Conservation (phyloP, 2,329 filamentous ascomycete species). For the Colletotrichum noveboracense region DNA sequence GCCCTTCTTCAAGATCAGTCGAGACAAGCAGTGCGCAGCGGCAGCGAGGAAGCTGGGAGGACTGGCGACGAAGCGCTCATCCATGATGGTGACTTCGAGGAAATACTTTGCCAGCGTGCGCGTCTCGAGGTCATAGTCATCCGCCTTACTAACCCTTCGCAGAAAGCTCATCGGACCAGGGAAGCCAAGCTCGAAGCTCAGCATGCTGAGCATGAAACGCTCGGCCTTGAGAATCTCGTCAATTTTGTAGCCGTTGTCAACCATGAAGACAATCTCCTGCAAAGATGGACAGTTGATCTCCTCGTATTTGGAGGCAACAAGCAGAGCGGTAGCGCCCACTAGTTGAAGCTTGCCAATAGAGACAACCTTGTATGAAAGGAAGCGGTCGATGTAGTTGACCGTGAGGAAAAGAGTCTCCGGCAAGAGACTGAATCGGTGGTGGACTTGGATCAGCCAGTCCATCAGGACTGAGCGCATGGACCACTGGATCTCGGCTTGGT, state of each 20-base stretch:
- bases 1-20: constrained; percentile 88
- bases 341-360: constrained; percentile 95
- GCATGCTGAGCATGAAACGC: constrained; percentile 96
- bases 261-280: constrained; percentile 97
- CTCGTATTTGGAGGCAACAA: constrained; percentile 97
- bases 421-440: constrained; percentile 86
- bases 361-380: constrained; percentile 92
- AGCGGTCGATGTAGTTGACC: constrained; percentile 97
- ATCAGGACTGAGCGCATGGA: constrained; percentile 97
- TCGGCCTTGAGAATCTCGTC: constrained; percentile 98
- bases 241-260: constrained; percentile 85
- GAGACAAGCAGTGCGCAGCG: constrained; percentile 89
- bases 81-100: constrained; percentile 95
- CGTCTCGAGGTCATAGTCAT: constrained; percentile 96
- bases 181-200: constrained; percentile 94
- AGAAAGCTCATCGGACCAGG: constrained; percentile 99
- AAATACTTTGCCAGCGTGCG: constrained; percentile 97
- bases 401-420: constrained; percentile 95
- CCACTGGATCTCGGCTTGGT: constrained; percentile 97
- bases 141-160: constrained; percentile 94
- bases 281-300: constrained; percentile 98
- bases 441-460: constrained; percentile 98
- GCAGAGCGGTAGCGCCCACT: constrained; percentile 93
- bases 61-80: constrained; percentile 93
- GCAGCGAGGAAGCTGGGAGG: constrained; percentile 91